phyloP scores from a whole-genome alignment of 768 basidiomycete genomes.

The Kwoniella bestiolae region DNA sequence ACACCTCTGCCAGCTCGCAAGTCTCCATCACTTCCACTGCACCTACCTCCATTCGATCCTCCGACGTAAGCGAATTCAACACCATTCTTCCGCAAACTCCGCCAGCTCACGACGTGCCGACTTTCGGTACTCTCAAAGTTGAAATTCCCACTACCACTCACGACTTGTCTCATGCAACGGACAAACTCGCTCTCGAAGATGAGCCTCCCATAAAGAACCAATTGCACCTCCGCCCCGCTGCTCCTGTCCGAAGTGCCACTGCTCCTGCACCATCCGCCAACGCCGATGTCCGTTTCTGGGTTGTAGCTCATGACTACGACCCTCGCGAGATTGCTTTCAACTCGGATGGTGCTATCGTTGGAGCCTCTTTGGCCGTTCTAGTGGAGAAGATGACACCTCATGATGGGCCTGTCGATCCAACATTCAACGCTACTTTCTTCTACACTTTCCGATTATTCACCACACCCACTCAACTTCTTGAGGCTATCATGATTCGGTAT shows the following conservation, averaged over 20 bases:
- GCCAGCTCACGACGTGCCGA: constrained; percentile 16
- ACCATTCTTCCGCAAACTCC: neutral
- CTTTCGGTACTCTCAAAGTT: constrained; percentile 24
- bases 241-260: constrained; percentile 27
- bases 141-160: constrained; percentile 10
- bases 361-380: constrained; percentile 82
- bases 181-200: constrained; percentile 6
- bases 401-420: constrained; percentile 83
- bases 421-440: constrained; percentile 88
- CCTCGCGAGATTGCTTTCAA: constrained; percentile 87
- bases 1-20: constrained; percentile 28
- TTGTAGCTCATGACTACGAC: constrained; percentile 69
- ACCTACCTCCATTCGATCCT: constrained; percentile 17
- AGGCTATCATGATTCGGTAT: constrained; percentile 78
- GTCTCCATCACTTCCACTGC: constrained; percentile 11
- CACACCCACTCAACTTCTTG: constrained; percentile 73
- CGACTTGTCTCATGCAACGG: neutral
- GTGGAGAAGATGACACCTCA: constrained; percentile 99
- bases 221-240: constrained; percentile 8
- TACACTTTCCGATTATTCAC: constrained; percentile 92
- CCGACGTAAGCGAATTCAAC: constrained; percentile 8
- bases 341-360: constrained; percentile 83
- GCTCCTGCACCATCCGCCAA: constrained; percentile 29
- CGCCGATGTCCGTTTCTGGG: constrained; percentile 49
- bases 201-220: neutral